phyloP scores from a whole-genome alignment of 306 rosid genomes.

The Quercus bicolor region DNA sequence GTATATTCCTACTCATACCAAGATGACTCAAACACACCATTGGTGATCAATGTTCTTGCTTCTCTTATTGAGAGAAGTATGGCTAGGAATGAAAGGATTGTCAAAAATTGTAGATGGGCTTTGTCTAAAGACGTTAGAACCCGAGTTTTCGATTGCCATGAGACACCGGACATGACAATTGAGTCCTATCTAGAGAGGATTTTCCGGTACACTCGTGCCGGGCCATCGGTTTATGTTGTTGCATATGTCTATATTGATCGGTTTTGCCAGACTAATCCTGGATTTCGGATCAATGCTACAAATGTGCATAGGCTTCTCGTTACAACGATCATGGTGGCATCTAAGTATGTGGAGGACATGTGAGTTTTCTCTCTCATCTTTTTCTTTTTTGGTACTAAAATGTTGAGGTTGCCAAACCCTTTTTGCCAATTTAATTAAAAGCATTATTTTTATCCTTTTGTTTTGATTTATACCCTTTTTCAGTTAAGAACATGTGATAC shows the following conservation, averaged over 20 bases:
- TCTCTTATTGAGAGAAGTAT: conserved; percentile 78
- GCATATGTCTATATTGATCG: conserved; percentile 91
- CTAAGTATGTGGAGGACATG: conserved; percentile 91
- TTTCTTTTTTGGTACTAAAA: neutral
- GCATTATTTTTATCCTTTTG: too few relatives aligned
- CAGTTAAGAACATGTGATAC: neutral
- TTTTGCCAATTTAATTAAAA: neutral
- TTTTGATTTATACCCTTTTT: too few relatives aligned
- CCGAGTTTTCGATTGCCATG: conserved; percentile 59
- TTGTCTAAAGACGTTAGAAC: conserved; percentile 38
- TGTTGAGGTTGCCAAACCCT: neutral
- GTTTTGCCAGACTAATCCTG: conserved; percentile 69
- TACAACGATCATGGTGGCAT: conserved; percentile 92
- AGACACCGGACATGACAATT: conserved; percentile 76
- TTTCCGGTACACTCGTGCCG: conserved; percentile 81
- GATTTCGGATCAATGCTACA: conserved; percentile 53
- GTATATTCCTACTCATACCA: conserved; percentile 67
- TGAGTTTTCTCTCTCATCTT: conserved; percentile 32
- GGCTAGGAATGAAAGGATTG: conserved; percentile 74
- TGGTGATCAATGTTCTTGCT: conserved; percentile 71
- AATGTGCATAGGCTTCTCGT: conserved; percentile 88
- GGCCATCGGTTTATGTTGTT: conserved; percentile 82
- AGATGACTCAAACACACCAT: conserved; percentile 61
- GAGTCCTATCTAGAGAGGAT: conserved; percentile 74
- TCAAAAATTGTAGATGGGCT: conserved; percentile 42